Conservation (phyloP, 2,329 filamentous ascomycete species). For the Fusarium phyllophilum region DNA sequence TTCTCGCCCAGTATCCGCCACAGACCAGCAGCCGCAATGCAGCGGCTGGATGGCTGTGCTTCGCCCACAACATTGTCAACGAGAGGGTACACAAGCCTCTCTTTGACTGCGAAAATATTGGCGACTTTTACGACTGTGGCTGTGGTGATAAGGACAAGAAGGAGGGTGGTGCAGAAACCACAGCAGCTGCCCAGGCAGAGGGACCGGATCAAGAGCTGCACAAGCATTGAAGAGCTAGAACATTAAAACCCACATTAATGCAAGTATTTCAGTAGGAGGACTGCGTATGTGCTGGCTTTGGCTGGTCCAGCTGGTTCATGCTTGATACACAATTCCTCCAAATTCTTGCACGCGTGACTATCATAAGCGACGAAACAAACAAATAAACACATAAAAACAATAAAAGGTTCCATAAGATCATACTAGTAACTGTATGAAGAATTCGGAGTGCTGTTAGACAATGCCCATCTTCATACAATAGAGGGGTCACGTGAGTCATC, state of each 20-base stretch:
- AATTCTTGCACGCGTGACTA: neutral
- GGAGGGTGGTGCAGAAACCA: conserved; percentile 31
- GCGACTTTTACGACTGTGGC: conserved; percentile 77
- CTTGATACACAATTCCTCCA: neutral
- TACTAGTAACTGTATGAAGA: neutral
- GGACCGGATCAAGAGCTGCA: conserved; percentile 33
- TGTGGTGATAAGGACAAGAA: conserved; percentile 72
- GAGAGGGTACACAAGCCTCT: conserved; percentile 67
- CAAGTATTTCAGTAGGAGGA: conserved; percentile 10
- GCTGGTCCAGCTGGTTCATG: conserved; percentile 37
- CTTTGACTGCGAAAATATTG: conserved; percentile 75
- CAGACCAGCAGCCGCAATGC: conserved; percentile 72
- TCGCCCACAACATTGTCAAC: conserved; percentile 75
- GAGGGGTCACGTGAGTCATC: conserved; percentile 29
- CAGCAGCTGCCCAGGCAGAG: conserved; percentile 33
- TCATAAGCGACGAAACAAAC: neutral
- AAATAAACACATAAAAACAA: neutral
- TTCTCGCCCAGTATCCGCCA: conserved; percentile 71
- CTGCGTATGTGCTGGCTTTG: conserved; percentile 23
- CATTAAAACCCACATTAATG: neutral
- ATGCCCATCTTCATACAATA: neutral
- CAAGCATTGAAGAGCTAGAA: conserved; percentile 24
- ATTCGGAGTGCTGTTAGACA: neutral
- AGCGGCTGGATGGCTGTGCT: conserved; percentile 75
- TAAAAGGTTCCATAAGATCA: neutral